phyloP scores from a whole-genome alignment of 1,139 yeast genomes.

The Ogataea hybrid region DNA sequence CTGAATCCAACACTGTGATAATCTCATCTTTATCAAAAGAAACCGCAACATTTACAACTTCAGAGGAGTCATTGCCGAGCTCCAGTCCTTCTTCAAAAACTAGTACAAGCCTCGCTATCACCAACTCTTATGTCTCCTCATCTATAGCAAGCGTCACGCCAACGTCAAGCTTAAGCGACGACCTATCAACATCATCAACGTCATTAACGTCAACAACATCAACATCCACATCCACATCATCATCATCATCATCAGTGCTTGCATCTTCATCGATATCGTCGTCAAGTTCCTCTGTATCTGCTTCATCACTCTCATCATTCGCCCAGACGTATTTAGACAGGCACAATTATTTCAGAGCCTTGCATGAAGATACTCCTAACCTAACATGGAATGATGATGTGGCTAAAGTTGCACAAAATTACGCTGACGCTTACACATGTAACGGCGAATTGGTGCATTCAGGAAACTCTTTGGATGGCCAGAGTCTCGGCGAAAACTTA shows the following conservation, averaged over 20 bases:
- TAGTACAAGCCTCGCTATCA: too few relatives aligned
- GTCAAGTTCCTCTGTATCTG: neutral
- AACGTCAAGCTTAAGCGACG: too few relatives aligned
- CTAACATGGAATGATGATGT: conserved; percentile 65
- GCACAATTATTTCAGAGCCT: conserved; percentile 69
- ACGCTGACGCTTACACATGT: conserved; percentile 71
- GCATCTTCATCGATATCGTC: neutral
- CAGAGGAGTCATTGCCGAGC: too few relatives aligned
- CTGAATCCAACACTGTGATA: too few relatives aligned
- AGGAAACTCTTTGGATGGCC: conserved; percentile 65
- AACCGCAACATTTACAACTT: too few relatives aligned
- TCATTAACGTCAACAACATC: conserved; percentile 3
- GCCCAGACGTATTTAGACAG: conserved; percentile 43
- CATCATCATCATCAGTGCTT: neutral
- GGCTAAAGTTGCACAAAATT: conserved; percentile 66
- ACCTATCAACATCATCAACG: too few relatives aligned
- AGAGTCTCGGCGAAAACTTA: conserved; percentile 83
- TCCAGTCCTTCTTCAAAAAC: too few relatives aligned
- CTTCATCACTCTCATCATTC: conserved; percentile 20
- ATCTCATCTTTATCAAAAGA: too few relatives aligned
- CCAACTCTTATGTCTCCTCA: too few relatives aligned
- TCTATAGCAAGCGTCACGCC: too few relatives aligned
- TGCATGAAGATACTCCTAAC: conserved; percentile 53
- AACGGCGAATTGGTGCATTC: conserved; percentile 64
- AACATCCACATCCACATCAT: neutral